A percentile compares a stretch with the other conserved stretches of the same genome.
Conservation (phyloP, 129 eudicot genomes). For the Escallonia rubra region DNA sequence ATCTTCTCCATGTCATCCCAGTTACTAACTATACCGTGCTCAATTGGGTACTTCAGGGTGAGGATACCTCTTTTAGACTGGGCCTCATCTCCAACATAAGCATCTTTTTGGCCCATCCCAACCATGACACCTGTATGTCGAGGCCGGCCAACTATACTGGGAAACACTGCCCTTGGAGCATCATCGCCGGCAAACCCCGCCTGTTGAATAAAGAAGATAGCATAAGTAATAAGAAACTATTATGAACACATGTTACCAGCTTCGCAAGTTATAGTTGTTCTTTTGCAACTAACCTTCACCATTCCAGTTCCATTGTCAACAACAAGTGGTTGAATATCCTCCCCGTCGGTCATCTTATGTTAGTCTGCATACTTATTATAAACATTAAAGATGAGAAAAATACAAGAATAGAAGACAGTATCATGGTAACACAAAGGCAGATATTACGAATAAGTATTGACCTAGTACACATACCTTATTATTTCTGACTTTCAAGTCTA, state of each 20-base stretch:
- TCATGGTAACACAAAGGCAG: background rate
- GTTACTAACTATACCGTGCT: conserved; percentile 46
- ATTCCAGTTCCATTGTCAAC: conserved; percentile 17
- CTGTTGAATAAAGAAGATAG: conserved; percentile 9
- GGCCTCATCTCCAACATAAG: conserved; percentile 41
- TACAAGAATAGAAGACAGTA: background rate
- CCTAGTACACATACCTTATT: background rate
- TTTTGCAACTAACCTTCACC: conserved; percentile 10
- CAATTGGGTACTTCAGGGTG: conserved; percentile 45
- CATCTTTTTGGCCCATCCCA: conserved; percentile 43
- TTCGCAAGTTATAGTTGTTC: background rate
- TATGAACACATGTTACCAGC: background rate
- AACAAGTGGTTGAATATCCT: conserved; percentile 17
- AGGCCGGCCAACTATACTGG: conserved; percentile 37
- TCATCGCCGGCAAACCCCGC: conserved; percentile 47
- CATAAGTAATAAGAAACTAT: background rate
- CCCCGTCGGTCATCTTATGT: conserved; percentile 7
- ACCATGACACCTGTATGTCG: conserved; percentile 31
- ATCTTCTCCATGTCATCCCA: conserved; percentile 63
- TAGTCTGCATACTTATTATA: background rate
- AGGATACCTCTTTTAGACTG: conserved; percentile 37
- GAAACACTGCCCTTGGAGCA: conserved; percentile 39
- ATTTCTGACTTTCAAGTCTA: background rate
- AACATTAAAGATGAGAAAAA: background rate
- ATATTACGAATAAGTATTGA: background rate